A percentile compares a stretch with the other conserved stretches of the same genome.
phyloP scores from a whole-genome alignment of 495 filamentous ascomycete genomes.

The Xylaria longipes region DNA sequence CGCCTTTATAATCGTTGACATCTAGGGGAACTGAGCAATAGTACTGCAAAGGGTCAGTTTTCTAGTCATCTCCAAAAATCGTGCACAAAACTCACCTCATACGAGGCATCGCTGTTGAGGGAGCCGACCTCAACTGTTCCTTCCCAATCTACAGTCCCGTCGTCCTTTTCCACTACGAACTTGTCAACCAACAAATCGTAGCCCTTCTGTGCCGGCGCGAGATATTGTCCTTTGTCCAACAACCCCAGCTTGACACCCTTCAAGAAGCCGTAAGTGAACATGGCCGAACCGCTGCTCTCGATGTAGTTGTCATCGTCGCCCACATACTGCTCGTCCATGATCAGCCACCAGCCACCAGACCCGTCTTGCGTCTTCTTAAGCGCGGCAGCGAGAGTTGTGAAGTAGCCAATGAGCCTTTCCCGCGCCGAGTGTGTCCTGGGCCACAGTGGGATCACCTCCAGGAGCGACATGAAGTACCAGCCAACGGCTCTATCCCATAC shows the following conservation, averaged over 20 bases:
- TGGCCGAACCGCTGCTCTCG: constrained; percentile 64
- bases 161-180: constrained; percentile 50
- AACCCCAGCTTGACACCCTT: constrained; percentile 59
- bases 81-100: constrained; percentile 43
- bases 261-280: constrained; percentile 63
- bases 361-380: constrained; percentile 53
- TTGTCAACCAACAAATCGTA: constrained; percentile 49
- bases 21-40: constrained; percentile 53
- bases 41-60: constrained; percentile 45
- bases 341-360: constrained; percentile 66
- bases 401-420: constrained; percentile 44
- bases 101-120: constrained; percentile 56
- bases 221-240: constrained; percentile 39
- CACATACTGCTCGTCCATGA: constrained; percentile 55
- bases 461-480: constrained; percentile 65
- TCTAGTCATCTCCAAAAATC: background rate
- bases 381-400: constrained; percentile 48
- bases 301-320: constrained; percentile 63
- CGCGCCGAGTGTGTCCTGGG: constrained; percentile 42
- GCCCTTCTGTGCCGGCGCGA: constrained; percentile 43
- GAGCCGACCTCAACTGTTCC: constrained; percentile 64
- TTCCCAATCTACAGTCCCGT: constrained; percentile 57
- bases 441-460: constrained; percentile 61
- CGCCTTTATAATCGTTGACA: constrained; percentile 55
- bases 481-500: constrained; percentile 66